Percentiles rank a stretch among this genome's conserved stretches.
Conservation (phyloP, 2,329 filamentous ascomycete genomes). For the Dactylellina cionopaga region DNA sequence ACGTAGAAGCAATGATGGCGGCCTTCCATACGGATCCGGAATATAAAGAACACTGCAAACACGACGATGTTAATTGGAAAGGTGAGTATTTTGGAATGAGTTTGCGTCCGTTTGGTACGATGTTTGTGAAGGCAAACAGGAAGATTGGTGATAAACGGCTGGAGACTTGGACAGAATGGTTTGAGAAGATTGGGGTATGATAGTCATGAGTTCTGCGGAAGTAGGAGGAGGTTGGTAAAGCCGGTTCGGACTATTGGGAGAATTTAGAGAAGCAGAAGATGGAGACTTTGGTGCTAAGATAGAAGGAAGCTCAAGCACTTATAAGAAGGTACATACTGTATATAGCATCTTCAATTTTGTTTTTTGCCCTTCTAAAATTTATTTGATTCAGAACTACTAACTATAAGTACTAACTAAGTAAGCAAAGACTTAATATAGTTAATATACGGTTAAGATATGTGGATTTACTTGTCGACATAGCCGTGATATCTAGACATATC, state of each 20-base stretch:
- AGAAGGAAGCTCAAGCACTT: neutral
- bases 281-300: neutral
- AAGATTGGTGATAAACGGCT: neutral
- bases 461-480: too few relatives aligned
- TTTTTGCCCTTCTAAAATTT: neutral
- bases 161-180: neutral
- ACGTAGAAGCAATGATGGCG: constrained; percentile 4
- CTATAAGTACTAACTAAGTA: too few relatives aligned
- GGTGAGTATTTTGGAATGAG: constrained; percentile 3
- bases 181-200: constrained; percentile 10
- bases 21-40: neutral
- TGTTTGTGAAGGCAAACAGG: constrained; percentile 9
- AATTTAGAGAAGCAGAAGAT: neutral
- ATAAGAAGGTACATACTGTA: too few relatives aligned
- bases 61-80: constrained; percentile 15
- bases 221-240: neutral
- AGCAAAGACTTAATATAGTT: too few relatives aligned
- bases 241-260: neutral
- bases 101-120: constrained; percentile 2
- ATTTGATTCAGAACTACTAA: neutral
- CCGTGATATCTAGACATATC: too few relatives aligned
- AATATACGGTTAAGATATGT: too few relatives aligned
- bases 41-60: constrained; percentile 1
- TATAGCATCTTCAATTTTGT: neutral
- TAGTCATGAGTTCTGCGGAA: constrained; percentile 10